Conservation (phyloP, 371 early-diverging fungal species). For the Haplosporangium sp. region DNA sequence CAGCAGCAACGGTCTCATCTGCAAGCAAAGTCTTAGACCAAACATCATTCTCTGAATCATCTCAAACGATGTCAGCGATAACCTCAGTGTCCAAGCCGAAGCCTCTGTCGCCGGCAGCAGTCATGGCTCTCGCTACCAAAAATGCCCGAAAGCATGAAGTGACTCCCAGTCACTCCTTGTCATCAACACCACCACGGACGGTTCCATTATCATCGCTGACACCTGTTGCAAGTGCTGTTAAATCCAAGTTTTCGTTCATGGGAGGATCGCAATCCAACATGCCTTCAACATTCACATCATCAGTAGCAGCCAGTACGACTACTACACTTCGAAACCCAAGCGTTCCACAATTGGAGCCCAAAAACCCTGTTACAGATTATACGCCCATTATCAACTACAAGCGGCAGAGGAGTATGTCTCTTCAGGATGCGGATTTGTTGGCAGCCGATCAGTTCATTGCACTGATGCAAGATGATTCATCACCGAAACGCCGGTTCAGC, state of each 20-base stretch:
- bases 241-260: neutral
- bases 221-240: too few relatives aligned
- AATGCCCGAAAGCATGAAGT: too few relatives aligned
- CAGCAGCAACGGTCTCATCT: too few relatives aligned
- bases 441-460: constrained; percentile 51
- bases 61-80: too few relatives aligned
- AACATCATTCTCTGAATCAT: too few relatives aligned
- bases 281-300: neutral
- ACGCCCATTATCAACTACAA: constrained; percentile 24
- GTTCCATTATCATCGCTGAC: too few relatives aligned
- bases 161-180: too few relatives aligned
- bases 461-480: constrained; percentile 31
- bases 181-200: too few relatives aligned
- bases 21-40: too few relatives aligned
- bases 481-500: constrained; percentile 44
- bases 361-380: constrained; percentile 34
- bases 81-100: too few relatives aligned
- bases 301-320: neutral
- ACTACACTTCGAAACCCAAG: neutral
- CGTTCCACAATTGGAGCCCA: constrained; percentile 34
- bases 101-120: too few relatives aligned
- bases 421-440: constrained; percentile 50
- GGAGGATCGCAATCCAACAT: neutral
- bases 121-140: too few relatives aligned
- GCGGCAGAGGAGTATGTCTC: constrained; percentile 50